phyloP scores from a whole-genome alignment of 1,139 yeast species.

The Martiniozyma asiatica region DNA sequence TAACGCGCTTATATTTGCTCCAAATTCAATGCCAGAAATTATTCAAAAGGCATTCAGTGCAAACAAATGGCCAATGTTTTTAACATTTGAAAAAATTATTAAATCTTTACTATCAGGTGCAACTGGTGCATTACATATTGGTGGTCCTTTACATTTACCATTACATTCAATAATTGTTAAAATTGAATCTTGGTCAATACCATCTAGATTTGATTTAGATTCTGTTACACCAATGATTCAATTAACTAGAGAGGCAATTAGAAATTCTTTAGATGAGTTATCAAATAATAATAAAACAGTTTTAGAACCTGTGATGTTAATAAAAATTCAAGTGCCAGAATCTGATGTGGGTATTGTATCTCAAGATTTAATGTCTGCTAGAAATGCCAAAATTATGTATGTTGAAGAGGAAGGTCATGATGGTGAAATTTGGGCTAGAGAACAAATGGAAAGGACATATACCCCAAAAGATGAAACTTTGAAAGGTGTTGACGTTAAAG shows the following conservation, averaged over 20 bases:
- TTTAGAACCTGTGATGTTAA: slow-evolving; percentile 81
- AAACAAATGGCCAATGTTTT: slow-evolving; percentile 36
- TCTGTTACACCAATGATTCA: slow-evolving; percentile 28
- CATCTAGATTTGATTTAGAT: slow-evolving; percentile 33
- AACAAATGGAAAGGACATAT: slow-evolving; percentile 39
- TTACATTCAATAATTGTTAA: slow-evolving; percentile 50
- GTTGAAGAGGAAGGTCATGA: slow-evolving; percentile 41
- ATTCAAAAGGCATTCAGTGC: slow-evolving; percentile 18
- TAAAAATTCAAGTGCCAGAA: slow-evolving; percentile 55
- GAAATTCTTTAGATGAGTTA: slow-evolving; percentile 25
- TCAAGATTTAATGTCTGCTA: slow-evolving; percentile 62
- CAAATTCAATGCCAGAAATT: slow-evolving; percentile 14
- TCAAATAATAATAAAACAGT: slow-evolving; percentile 32
- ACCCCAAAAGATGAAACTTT: slow-evolving; percentile 47
- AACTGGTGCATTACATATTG: slow-evolving; percentile 65
- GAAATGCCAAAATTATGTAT: slow-evolving; percentile 57
- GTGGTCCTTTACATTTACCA: slow-evolving; percentile 61
- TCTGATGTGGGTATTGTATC: slow-evolving; percentile 73
- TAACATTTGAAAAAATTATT: slow-evolving; percentile 36
- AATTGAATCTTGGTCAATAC: slow-evolving; percentile 39
- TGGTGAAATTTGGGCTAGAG: slow-evolving; percentile 32
- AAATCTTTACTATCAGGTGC: slow-evolving; percentile 47
- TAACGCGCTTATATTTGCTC: slow-evolving; percentile 22
- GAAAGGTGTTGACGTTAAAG: slow-evolving; percentile 15
- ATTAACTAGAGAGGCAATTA: slow-evolving; percentile 32